Conservation (phyloP, 1,284 basidiomycete genomes). For the Phylloporus sp. region DNA sequence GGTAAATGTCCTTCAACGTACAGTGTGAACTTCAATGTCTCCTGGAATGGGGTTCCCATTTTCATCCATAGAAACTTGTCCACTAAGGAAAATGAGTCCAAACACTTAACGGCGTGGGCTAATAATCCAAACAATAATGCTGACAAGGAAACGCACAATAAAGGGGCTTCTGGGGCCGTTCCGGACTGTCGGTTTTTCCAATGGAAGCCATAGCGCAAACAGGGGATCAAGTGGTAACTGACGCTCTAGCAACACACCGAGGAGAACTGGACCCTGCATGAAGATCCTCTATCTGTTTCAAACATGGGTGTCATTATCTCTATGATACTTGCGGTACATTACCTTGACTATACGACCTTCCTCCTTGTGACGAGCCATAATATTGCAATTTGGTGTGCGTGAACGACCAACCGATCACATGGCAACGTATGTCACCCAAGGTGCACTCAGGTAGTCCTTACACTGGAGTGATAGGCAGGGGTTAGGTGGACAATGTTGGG, state of each 20-base stretch:
- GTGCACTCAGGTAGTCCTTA: not conserved
- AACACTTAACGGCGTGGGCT: slow-evolving; percentile 63
- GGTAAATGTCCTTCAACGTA: slow-evolving; percentile 29
- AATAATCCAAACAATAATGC: slow-evolving; percentile 1
- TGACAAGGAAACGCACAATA: slow-evolving; percentile 45
- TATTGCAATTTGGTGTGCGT: not conserved
- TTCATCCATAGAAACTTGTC: slow-evolving; percentile 55
- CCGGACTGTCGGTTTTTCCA: slow-evolving; percentile 53
- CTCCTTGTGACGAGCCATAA: not conserved
- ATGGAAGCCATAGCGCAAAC: slow-evolving; percentile 42
- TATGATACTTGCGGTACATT: not conserved
- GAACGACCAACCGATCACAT: slow-evolving; percentile 1
- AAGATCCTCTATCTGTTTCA: slow-evolving; percentile 9
- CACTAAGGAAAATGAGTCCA: slow-evolving; percentile 62
- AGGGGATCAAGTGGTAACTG: not conserved
- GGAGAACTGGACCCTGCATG: not conserved
- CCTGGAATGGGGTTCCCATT: slow-evolving; percentile 53
- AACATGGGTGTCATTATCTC: not conserved
- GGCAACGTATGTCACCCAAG: too few relatives aligned
- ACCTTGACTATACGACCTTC: not conserved
- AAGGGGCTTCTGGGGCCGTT: slow-evolving; percentile 48
- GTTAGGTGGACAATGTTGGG: slow-evolving; percentile 3
- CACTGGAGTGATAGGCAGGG: slow-evolving; percentile 9
- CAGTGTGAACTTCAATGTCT: slow-evolving; percentile 61
- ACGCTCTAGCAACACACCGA: not conserved